These are phyloP conservation scores for Erodium moschatum DNA, from an alignment of 441 rosid genomes.

Conservation along the genomic window DNA sequence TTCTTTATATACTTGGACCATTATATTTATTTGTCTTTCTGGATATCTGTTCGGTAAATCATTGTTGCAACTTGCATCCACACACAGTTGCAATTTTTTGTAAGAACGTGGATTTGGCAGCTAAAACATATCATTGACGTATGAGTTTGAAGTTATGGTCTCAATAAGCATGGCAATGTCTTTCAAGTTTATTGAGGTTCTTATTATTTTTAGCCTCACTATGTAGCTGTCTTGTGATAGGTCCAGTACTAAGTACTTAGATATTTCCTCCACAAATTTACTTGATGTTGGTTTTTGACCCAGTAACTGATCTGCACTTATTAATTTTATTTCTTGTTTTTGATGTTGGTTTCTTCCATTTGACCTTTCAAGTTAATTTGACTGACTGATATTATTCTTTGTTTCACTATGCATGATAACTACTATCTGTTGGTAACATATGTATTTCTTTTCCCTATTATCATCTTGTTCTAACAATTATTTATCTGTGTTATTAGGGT, in stretches of 20 bases:
- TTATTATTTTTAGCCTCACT: not conserved
- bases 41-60: not conserved
- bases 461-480: not conserved
- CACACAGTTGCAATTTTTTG: not conserved
- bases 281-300: not conserved
- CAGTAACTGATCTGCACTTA: not conserved
- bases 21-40: slow-evolving; percentile 1
- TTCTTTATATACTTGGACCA: not conserved
- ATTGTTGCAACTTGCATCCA: not conserved
- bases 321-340: not conserved
- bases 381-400: not conserved
- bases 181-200: slow-evolving; percentile 1
- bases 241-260: too few species aligned
- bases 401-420: not conserved
- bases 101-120: not conserved
- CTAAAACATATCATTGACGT: not conserved
- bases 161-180: not conserved
- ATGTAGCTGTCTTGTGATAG: not conserved
- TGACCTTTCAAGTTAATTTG: not conserved
- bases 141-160: not conserved
- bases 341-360: slow-evolving; percentile 1
- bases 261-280: too few species aligned
- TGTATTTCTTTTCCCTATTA: not conserved
- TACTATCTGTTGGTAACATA: not conserved
- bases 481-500: slow-evolving; percentile 28